Percentiles rank a stretch among this genome's conserved stretches.
These are phyloP conservation scores for Aspergillus aculeatinus DNA, from an alignment of 2,329 filamentous ascomycete genomes.

Conservation along the genomic window DNA sequence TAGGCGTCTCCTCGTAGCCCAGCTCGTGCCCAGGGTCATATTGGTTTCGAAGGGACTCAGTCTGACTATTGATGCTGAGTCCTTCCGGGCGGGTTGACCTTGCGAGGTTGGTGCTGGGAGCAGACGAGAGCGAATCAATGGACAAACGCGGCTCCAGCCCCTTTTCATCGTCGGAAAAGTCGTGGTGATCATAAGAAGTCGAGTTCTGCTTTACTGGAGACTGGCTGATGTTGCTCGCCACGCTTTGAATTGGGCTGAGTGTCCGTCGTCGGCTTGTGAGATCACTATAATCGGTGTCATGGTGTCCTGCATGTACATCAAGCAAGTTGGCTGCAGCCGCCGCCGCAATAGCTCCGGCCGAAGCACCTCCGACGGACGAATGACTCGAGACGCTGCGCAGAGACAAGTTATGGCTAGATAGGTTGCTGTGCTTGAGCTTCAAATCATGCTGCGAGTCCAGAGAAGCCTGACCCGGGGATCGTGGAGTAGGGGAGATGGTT, in stretches of 20 bases:
- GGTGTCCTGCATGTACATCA: constrained; percentile 48
- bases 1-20: constrained; percentile 39
- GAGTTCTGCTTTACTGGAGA: constrained; percentile 63
- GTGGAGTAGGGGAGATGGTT: constrained; percentile 59
- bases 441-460: constrained; percentile 53
- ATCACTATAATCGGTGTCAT: constrained; percentile 54
- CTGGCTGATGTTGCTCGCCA: constrained; percentile 78
- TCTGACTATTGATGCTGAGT: constrained; percentile 52
- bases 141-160: constrained; percentile 52
- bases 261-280: constrained; percentile 64
- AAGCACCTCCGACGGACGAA: constrained; percentile 33
- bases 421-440: constrained; percentile 65
- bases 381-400: constrained; percentile 41
- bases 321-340: constrained; percentile 41
- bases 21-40: constrained; percentile 35
- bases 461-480: constrained; percentile 59
- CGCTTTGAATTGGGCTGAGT: constrained; percentile 86
- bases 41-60: constrained; percentile 50
- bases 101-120: constrained; percentile 58
- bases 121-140: constrained; percentile 58
- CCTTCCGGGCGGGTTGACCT: constrained; percentile 55
- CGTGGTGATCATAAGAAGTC: constrained; percentile 51
- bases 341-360: constrained; percentile 40
- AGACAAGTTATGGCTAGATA: constrained; percentile 53
- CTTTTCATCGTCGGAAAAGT: constrained; percentile 62